Evolutionary conservation across 1,139 yeast species (phyloP).

Genomic region (Diutina pseudorugosa): DNA sequence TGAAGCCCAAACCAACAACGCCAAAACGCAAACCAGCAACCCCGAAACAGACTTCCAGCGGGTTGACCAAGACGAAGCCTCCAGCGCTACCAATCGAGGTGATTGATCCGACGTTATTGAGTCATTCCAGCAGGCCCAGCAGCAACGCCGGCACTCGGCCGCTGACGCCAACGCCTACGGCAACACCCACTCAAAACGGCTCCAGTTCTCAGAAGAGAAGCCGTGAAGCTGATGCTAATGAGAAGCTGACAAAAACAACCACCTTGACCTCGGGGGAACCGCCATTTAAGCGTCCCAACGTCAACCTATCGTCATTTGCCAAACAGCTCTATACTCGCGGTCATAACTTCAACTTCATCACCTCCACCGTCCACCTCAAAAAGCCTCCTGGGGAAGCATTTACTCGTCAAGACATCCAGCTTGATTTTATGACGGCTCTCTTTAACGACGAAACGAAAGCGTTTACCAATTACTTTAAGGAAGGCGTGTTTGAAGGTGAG

Average conservation of each 20-base stretch:
- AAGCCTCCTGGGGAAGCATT: constrained; percentile 89
- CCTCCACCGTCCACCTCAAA: constrained; percentile 44
- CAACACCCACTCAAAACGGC: too few relatives aligned
- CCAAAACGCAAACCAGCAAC: too few relatives aligned
- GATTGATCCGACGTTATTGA: too few relatives aligned
- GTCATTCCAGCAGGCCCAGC: too few relatives aligned
- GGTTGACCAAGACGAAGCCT: too few relatives aligned
- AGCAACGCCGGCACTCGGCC: too few relatives aligned
- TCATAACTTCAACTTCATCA: background rate
- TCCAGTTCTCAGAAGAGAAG: background rate
- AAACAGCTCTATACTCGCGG: background rate
- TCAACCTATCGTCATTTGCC: background rate
- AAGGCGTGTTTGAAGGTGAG: constrained; percentile 27
- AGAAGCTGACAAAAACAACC: background rate
- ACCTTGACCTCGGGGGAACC: background rate
- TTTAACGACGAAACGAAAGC: constrained; percentile 54
- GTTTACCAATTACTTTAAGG: constrained; percentile 48
- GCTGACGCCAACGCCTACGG: too few relatives aligned
- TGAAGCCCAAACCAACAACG: too few relatives aligned
- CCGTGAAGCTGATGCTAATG: background rate
- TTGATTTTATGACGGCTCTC: constrained; percentile 55
- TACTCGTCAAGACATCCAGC: constrained; percentile 82
- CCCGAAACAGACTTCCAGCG: too few relatives aligned
- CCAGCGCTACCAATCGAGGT: too few relatives aligned
- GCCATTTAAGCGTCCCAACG: background rate